These are phyloP conservation scores for Verticillium nonalfalfae DNA, from an alignment of 2,329 filamentous ascomycete species.

Conservation along the genomic window DNA sequence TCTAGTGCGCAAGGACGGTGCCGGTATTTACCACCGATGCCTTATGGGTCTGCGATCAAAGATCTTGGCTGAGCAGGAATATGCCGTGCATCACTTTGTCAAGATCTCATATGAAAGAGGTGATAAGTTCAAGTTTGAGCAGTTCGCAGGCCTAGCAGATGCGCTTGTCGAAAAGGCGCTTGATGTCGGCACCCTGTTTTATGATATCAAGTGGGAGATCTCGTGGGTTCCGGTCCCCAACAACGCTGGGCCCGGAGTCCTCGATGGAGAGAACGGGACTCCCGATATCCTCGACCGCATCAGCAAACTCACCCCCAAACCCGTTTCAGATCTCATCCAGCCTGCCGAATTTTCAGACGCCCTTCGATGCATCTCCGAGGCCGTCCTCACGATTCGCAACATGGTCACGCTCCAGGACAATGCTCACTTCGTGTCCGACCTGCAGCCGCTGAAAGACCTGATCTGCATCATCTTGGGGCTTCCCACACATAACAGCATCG, in stretches of 20 bases:
- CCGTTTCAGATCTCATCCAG: conserved; percentile 61
- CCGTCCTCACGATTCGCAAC: conserved; percentile 82
- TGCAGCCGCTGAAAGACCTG: conserved; percentile 64
- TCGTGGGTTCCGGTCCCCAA: conserved; percentile 50
- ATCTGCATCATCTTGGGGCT: conserved; percentile 77
- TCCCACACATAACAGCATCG: conserved; percentile 62
- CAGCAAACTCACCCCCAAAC: conserved; percentile 49
- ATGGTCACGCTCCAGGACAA: conserved; percentile 95
- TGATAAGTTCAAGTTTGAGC: conserved; percentile 93
- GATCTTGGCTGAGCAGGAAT: conserved; percentile 78
- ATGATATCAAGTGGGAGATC: conserved; percentile 75
- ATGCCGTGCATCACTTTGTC: conserved; percentile 85
- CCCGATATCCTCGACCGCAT: conserved; percentile 60
- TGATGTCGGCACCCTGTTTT: conserved; percentile 72
- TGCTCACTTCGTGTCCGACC: conserved; percentile 51
- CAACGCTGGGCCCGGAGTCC: background rate
- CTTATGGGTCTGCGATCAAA: conserved; percentile 77
- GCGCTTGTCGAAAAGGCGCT: conserved; percentile 80
- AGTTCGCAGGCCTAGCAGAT: conserved; percentile 83
- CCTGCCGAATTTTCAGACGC: conserved; percentile 64
- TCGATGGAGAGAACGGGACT: conserved; percentile 45
- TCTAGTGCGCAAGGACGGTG: background rate
- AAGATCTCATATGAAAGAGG: conserved; percentile 93
- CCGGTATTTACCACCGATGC: conserved; percentile 87
- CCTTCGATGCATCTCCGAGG: conserved; percentile 76